A percentile compares a stretch with the other conserved stretches of the same genome.
These are phyloP conservation scores for Talaromyces amestolkiae DNA, from an alignment of 2,329 filamentous ascomycete genomes.

Conservation along the genomic window DNA sequence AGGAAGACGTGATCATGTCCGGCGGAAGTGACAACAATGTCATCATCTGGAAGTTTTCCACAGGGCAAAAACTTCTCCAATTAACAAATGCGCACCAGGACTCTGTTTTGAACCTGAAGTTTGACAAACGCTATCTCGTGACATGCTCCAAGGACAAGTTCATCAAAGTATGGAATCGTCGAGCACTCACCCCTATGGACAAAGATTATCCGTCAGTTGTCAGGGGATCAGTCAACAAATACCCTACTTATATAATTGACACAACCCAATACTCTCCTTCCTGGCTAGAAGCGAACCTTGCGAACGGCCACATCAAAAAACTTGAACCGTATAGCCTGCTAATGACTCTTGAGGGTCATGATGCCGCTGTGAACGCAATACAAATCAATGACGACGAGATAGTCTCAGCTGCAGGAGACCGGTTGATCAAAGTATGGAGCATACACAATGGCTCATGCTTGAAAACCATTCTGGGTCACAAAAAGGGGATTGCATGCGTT, in stretches of 20 bases:
- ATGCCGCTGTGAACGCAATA: constrained; percentile 92
- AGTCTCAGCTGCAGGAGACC: constrained; percentile 91
- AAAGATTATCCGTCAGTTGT: constrained; percentile 46
- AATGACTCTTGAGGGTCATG: constrained; percentile 76
- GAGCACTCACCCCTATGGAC: constrained; percentile 54
- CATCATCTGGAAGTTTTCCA: constrained; percentile 91
- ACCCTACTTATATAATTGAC: constrained; percentile 56
- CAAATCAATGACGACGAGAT: constrained; percentile 83
- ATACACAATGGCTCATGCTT: constrained; percentile 74
- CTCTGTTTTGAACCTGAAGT: constrained; percentile 89
- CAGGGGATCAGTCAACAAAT: constrained; percentile 44
- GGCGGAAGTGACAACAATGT: constrained; percentile 90
- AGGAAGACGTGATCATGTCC: constrained; percentile 90
- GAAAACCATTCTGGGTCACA: constrained; percentile 79
- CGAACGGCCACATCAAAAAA: constrained; percentile 39
- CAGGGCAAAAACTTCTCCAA: constrained; percentile 75
- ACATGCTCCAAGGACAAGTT: constrained; percentile 97
- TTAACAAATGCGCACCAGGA: constrained; percentile 77
- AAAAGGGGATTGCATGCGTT: constrained; percentile 94
- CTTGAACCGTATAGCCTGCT: constrained; percentile 72
- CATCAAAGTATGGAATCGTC: constrained; percentile 93
- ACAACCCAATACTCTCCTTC: constrained; percentile 43
- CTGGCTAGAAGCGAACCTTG: constrained; percentile 43
- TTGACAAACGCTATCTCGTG: constrained; percentile 85
- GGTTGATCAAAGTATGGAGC: constrained; percentile 92